Conservation (phyloP, 2,329 filamentous ascomycete genomes). For the Aureobasidium sp. region DNA sequence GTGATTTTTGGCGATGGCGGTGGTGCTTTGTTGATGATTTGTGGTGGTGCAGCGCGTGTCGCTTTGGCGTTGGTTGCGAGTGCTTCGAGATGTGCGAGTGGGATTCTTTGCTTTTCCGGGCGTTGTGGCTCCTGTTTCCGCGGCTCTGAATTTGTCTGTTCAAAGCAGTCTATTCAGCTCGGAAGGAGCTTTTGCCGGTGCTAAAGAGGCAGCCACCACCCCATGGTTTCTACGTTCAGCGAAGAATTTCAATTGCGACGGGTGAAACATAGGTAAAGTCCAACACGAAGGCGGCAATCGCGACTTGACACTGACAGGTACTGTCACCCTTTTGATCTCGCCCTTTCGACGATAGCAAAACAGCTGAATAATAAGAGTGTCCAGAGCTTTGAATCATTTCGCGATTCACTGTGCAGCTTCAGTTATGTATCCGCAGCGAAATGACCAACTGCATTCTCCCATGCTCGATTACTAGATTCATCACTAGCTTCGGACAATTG, state of each 20-base stretch:
- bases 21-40: constrained; percentile 18
- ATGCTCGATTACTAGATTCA: background rate
- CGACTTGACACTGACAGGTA: constrained; percentile 8
- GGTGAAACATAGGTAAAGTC: background rate
- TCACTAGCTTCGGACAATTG: constrained; percentile 16
- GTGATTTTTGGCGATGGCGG: constrained; percentile 21
- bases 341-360: background rate
- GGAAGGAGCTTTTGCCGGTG: background rate
- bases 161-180: background rate
- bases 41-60: constrained; percentile 16
- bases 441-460: background rate
- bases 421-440: background rate
- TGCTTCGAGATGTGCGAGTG: constrained; percentile 9
- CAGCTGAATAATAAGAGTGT: background rate
- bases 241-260: background rate
- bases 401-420: background rate
- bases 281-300: background rate
- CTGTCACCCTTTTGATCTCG: background rate
- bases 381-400: background rate
- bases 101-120: background rate
- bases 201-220: background rate
- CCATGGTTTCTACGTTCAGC: background rate
- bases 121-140: constrained; percentile 16
- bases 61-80: constrained; percentile 7
- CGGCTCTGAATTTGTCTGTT: background rate